Percentiles rank a stretch among this genome's conserved stretches.
phyloP scores from a whole-genome alignment of 1,284 basidiomycete genomes.

The Puccinia triticina region DNA sequence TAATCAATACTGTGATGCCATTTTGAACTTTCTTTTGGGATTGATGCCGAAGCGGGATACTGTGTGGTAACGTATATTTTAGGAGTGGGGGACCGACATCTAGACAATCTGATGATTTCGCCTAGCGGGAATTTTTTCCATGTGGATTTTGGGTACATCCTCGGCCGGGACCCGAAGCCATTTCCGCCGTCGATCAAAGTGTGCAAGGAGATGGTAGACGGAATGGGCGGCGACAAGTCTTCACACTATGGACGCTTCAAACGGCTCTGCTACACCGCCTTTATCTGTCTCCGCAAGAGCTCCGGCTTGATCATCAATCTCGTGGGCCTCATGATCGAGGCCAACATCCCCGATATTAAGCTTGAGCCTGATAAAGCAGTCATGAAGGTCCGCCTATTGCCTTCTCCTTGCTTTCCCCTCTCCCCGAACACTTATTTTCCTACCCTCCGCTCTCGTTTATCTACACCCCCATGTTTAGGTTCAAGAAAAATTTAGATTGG shows the following conservation, averaged over 20 bases:
- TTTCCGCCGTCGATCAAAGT: constrained; percentile 98
- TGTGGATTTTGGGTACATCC: constrained; percentile 96
- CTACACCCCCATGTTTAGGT: constrained; percentile 64
- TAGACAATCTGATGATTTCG: constrained; percentile 90
- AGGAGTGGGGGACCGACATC: constrained; percentile 94
- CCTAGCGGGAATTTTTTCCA: constrained; percentile 76
- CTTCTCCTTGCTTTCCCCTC: not conserved
- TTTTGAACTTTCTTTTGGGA: not conserved
- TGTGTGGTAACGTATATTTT: constrained; percentile 96
- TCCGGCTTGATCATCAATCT: constrained; percentile 98
- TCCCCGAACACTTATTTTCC: not conserved
- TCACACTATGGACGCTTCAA: constrained; percentile 93
- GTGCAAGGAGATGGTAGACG: constrained; percentile 99
- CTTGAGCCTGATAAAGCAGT: constrained; percentile 69
- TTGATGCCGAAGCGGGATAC: constrained; percentile 75
- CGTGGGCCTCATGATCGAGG: constrained; percentile 95
- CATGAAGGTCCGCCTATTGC: constrained; percentile 62
- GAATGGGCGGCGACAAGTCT: constrained; percentile 94
- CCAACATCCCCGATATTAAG: constrained; percentile 96
- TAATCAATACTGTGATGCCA: not conserved
- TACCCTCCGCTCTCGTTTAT: not conserved
- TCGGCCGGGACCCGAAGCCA: constrained; percentile 95
- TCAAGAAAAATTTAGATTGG: constrained; percentile 93
- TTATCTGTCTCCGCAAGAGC: constrained; percentile 85
- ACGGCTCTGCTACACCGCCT: constrained; percentile 92